Conservation (phyloP, 179 eudicot genomes). For the Vitellaria paradoxa region DNA sequence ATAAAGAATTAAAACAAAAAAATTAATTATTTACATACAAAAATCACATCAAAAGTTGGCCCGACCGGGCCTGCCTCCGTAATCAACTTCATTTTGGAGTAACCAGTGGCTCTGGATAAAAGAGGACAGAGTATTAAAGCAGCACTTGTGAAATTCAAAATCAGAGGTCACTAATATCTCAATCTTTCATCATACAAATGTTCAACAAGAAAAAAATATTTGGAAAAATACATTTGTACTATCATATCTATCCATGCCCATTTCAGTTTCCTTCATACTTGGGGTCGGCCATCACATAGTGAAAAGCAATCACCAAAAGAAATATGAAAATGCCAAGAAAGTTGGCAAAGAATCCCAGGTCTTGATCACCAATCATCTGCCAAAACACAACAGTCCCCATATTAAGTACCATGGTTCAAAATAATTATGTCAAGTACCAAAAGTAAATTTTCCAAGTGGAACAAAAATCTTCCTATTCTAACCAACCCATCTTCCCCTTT, state of each 20-base stretch:
- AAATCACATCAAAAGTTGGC: too few relatives aligned
- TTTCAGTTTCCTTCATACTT: slow-evolving; percentile 56
- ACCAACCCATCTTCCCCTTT: not conserved
- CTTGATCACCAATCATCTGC: slow-evolving; percentile 72
- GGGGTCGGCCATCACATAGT: slow-evolving; percentile 60
- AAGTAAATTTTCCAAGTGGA: not conserved
- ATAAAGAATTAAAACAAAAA: too few relatives aligned
- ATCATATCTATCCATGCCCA: not conserved
- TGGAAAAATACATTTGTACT: not conserved
- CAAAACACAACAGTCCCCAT: not conserved
- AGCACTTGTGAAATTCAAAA: not conserved
- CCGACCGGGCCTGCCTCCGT: too few relatives aligned
- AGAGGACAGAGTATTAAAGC: too few relatives aligned
- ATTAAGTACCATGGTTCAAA: not conserved
- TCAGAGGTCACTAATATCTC: not conserved
- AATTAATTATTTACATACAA: too few relatives aligned
- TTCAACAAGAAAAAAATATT: not conserved
- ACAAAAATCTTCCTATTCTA: not conserved
- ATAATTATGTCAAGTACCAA: not conserved
- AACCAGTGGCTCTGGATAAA: too few relatives aligned
- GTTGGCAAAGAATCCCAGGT: slow-evolving; percentile 61
- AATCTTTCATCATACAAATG: not conserved
- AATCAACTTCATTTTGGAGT: too few relatives aligned
- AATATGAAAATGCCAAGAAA: slow-evolving; percentile 56
- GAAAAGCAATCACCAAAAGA: slow-evolving; percentile 59